phyloP scores from a whole-genome alignment of 495 filamentous ascomycete species.

The Tuber umbilicatum region DNA sequence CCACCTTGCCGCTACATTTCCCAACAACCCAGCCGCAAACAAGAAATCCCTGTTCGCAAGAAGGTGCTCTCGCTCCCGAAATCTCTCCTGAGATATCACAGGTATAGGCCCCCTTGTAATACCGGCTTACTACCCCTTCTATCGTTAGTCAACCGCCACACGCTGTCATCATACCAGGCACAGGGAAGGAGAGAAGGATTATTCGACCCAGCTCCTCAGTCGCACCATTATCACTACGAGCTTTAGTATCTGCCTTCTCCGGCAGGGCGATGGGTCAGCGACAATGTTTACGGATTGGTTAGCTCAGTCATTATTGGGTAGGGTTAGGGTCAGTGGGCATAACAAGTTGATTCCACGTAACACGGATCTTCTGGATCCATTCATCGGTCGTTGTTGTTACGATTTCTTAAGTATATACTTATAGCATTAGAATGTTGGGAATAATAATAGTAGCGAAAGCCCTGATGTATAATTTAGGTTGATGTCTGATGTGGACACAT shows the following conservation, averaged over 20 bases:
- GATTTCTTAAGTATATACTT: too few relatives aligned
- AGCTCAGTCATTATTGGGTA: too few relatives aligned
- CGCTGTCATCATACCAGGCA: conserved; percentile 6
- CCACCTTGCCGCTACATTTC: conserved; percentile 43
- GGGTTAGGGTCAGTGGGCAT: too few relatives aligned
- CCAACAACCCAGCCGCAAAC: conserved; percentile 52
- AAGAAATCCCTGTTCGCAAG: conserved; percentile 82
- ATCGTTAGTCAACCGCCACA: background rate
- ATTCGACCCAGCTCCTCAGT: conserved; percentile 79
- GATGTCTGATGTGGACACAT: too few relatives aligned
- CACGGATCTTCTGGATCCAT: too few relatives aligned
- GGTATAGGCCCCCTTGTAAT: conserved; percentile 76
- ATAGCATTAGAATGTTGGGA: too few relatives aligned
- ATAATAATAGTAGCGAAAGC: too few relatives aligned
- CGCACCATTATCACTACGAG: conserved; percentile 57
- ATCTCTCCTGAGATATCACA: conserved; percentile 75
- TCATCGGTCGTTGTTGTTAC: too few relatives aligned
- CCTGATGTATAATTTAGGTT: too few relatives aligned
- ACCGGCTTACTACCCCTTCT: conserved; percentile 61
- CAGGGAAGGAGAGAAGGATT: conserved; percentile 15
- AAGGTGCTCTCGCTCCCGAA: conserved; percentile 80
- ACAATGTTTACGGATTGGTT: too few relatives aligned
- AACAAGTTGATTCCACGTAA: too few relatives aligned
- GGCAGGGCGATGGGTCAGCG: conserved; percentile 47
- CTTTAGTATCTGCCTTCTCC: conserved; percentile 94